phyloP scores from a whole-genome alignment of 2,329 filamentous ascomycete genomes.

The Chrysosporium keratinophilum region DNA sequence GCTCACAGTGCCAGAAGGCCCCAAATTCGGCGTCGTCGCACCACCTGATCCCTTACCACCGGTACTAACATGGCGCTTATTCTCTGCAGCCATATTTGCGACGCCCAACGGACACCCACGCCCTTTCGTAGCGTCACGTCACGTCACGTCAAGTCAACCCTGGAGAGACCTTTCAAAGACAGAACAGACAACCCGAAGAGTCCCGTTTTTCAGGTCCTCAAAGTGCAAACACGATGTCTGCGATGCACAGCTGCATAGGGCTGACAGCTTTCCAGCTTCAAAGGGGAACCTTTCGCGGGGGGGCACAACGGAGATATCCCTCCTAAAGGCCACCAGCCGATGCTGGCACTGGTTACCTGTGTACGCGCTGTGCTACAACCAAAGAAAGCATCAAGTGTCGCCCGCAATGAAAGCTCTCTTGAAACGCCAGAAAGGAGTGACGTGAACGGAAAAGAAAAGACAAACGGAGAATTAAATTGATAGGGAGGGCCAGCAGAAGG shows the following conservation, averaged over 20 bases:
- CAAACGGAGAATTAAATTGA: slow-evolving; percentile 4
- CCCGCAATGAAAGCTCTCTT: background rate
- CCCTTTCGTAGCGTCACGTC: slow-evolving; percentile 12
- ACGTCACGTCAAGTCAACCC: slow-evolving; percentile 5
- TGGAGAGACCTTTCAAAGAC: background rate
- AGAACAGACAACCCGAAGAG: background rate
- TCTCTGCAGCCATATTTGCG: slow-evolving; percentile 36
- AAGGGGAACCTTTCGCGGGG: background rate
- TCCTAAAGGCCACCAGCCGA: background rate
- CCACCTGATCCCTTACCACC: slow-evolving; percentile 42
- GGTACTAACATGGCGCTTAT: slow-evolving; percentile 46
- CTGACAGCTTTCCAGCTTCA: background rate
- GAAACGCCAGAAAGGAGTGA: slow-evolving; percentile 9
- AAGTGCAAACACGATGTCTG: background rate
- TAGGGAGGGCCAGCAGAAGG: background rate
- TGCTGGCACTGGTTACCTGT: background rate
- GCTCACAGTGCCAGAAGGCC: slow-evolving; percentile 39
- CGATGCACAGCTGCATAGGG: background rate
- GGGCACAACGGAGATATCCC: background rate
- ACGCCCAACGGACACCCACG: slow-evolving; percentile 10
- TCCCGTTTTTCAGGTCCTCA: background rate
- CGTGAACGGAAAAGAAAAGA: slow-evolving; percentile 8
- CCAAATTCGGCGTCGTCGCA: slow-evolving; percentile 28
- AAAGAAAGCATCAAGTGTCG: background rate
- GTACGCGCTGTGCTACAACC: background rate